Evolutionary conservation across 768 basidiomycete species (phyloP).

Genomic region (Leccinellum luteum): DNA sequence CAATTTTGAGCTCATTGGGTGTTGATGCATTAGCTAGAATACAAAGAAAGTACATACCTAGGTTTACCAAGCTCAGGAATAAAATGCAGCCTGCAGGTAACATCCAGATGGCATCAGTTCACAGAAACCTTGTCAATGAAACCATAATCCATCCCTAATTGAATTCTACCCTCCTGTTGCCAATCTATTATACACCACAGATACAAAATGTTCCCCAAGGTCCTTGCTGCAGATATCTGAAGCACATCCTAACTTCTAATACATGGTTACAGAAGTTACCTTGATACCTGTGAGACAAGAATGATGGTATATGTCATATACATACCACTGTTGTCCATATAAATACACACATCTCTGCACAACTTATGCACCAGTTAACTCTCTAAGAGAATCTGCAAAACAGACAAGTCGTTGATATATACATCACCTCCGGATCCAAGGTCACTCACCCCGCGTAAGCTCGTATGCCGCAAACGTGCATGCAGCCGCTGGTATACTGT

Average conservation of each 20-base stretch:
- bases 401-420: background rate
- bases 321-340: background rate
- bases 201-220: background rate
- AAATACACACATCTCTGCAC: background rate
- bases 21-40: too few species aligned
- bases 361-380: constrained; percentile 22
- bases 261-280: background rate
- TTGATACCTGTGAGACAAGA: background rate
- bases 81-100: too few species aligned
- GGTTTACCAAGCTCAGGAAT: too few species aligned
- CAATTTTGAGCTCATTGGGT: too few species aligned
- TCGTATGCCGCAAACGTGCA: constrained; percentile 91
- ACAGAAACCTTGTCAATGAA: too few species aligned
- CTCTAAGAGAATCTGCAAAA: constrained; percentile 22
- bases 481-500: constrained; percentile 86
- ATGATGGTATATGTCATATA: background rate
- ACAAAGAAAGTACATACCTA: too few species aligned
- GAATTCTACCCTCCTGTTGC: background rate
- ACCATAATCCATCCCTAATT: too few species aligned
- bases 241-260: background rate
- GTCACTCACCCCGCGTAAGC: constrained; percentile 61
- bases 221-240: background rate
- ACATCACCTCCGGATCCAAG: background rate
- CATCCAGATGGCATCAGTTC: too few species aligned
- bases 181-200: background rate